Base-by-base conservation (phyloP, 257 asterid genomes). In the Anisodus tanguticus region DNA sequence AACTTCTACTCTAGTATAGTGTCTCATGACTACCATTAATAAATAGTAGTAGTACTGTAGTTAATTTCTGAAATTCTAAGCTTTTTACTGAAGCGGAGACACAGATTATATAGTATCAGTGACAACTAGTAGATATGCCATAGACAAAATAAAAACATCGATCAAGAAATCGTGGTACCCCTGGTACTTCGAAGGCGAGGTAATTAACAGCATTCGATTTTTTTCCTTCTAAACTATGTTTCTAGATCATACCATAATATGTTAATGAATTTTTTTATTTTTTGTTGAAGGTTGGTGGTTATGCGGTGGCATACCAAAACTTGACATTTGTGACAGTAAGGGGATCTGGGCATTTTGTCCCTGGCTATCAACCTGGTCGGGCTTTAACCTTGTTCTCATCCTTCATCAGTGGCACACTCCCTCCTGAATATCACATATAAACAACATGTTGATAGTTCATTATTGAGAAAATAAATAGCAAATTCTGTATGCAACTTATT, bases 261-360 rank as follows among this genome's bases (percentile, higher is more conserved):
- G 12, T 60, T 60, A 60, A 8, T n/a, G 12, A 60, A 8, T 2
- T 60, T 74, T 41, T 4, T 69, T 10, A 7, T 5, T 31, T 37
- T 70, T 1, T 35, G 6, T 31, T 26, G 1, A 84, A 90, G 95
- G 94, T 92, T 70, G 93, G 94, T 76, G 94, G 94, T 3, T 91
- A 87, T 54, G 92, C 57, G 37, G 94, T 90, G 11, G 92, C 83
- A 71, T 93, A 91, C 35, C 79, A 89, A 66, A 90, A 90, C 51
- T 85, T 90, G 79, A 91, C 92, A 13, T 91, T 93, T 53, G 93
- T 89, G 66, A 91, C 81, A 0, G 55, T 91, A 85, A 88, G 94
- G 83, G 95, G 93, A 63, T 83, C 93, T 0, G 93, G 97, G 5
- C 93, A 91, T 86, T 83, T 88, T 53, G 92, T 91, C 3, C 95